phyloP scores from a whole-genome alignment of 2,329 filamentous ascomycete genomes.

The Epichloe elymi region DNA sequence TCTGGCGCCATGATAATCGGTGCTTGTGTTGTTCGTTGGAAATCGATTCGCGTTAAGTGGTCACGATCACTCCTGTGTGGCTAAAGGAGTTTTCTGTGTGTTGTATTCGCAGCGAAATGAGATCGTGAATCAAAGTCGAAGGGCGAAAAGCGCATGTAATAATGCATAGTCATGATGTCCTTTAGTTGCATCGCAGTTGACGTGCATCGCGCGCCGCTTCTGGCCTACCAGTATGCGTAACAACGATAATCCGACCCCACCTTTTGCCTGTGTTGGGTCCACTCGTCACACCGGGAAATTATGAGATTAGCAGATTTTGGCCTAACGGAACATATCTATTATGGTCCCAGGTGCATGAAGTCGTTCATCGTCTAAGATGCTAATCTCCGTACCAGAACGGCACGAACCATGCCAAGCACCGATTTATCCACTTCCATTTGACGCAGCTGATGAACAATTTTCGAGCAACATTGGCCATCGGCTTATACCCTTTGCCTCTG shows the following conservation, averaged over 20 bases:
- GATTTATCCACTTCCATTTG: background rate
- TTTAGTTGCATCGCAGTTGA: background rate
- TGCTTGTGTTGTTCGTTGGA: background rate
- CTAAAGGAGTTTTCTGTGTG: background rate
- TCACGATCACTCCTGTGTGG: background rate
- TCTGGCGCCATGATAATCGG: constrained; percentile 10
- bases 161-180: background rate
- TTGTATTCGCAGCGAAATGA: background rate
- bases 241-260: constrained; percentile 6
- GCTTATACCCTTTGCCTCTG: too few species aligned
- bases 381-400: constrained; percentile 10
- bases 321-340: too few species aligned
- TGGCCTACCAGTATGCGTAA: background rate
- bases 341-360: too few species aligned
- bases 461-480: too few species aligned
- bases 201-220: background rate
- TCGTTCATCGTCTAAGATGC: too few species aligned
- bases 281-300: background rate
- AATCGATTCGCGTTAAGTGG: background rate
- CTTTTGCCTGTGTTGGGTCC: background rate
- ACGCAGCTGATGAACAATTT: too few species aligned
- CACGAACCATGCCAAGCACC: background rate
- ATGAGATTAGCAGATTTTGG: too few species aligned
- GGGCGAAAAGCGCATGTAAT: background rate
- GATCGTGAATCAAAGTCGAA: background rate